Conservation (phyloP, 768 basidiomycete genomes). For the Myochromella boudieri region DNA sequence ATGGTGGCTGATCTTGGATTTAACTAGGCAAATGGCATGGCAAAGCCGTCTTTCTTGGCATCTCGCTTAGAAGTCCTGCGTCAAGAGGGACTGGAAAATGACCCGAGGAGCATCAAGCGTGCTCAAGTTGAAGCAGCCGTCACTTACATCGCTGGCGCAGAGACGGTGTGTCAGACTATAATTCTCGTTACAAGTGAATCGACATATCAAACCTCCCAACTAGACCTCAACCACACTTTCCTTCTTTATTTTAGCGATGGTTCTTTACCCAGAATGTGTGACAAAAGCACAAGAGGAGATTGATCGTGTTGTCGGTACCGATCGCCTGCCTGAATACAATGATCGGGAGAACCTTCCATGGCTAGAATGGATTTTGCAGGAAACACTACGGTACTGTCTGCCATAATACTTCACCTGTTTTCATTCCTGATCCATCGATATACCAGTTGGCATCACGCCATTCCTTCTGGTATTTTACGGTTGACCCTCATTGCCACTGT, state of each 20-base stretch:
- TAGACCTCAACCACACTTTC: conserved; percentile 29
- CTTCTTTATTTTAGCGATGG: conserved; percentile 39
- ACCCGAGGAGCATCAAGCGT: conserved; percentile 9
- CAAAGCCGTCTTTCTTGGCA: conserved; percentile 23
- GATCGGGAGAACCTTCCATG: conserved; percentile 35
- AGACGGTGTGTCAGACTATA: conserved; percentile 26
- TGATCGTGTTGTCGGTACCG: conserved; percentile 33
- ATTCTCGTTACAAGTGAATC: background rate
- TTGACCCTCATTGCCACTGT: too few relatives aligned
- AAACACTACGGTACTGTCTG: conserved; percentile 20
- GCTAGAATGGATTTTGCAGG: conserved; percentile 32
- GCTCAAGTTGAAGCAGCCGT: conserved; percentile 18
- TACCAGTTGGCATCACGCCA: conserved; percentile 19
- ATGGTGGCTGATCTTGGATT: background rate
- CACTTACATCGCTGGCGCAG: conserved; percentile 29
- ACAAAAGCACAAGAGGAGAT: conserved; percentile 41
- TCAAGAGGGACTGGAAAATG: background rate
- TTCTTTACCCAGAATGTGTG: conserved; percentile 34
- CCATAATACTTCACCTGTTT: background rate
- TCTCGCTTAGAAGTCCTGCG: conserved; percentile 16
- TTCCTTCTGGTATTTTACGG: conserved; percentile 23
- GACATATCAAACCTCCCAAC: background rate
- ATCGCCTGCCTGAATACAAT: conserved; percentile 33
- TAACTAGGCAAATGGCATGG: conserved; percentile 19
- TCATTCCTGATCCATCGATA: background rate